These are phyloP conservation scores for Suillus americanus DNA, from an alignment of 768 basidiomycete species.

Conservation along the genomic window DNA sequence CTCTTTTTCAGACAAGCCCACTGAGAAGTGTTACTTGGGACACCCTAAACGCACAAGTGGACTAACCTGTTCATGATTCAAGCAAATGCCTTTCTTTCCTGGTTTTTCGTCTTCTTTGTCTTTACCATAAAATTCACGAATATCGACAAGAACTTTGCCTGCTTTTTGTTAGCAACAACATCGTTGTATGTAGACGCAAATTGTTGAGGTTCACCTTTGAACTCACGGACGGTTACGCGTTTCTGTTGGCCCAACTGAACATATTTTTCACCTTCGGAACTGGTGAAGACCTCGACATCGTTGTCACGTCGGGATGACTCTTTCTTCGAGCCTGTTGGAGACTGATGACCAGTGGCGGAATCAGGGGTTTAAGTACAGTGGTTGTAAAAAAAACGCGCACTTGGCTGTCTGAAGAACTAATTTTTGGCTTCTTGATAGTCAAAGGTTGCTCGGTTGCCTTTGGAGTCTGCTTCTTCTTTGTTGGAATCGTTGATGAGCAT, in stretches of 20 bases:
- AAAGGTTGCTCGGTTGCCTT: conserved; percentile 12
- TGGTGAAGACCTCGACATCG: conserved; percentile 15
- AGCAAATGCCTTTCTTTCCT: conserved; percentile 78
- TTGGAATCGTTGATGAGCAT: not conserved
- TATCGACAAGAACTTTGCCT: conserved; percentile 62
- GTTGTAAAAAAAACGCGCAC: conserved; percentile 1
- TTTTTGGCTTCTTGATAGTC: conserved; percentile 40
- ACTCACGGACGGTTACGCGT: conserved; percentile 55
- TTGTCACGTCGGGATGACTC: not conserved
- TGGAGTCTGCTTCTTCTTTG: conserved; percentile 2
- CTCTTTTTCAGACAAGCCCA: conserved; percentile 57
- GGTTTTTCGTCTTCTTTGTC: conserved; percentile 64
- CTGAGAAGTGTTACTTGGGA: conserved; percentile 28
- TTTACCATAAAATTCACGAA: conserved; percentile 68
- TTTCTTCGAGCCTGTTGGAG: conserved; percentile 9
- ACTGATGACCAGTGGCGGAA: conserved; percentile 10
- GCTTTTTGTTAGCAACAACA: conserved; percentile 30
- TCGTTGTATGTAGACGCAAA: not conserved
- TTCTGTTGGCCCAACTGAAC: conserved; percentile 72
- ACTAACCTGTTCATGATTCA: conserved; percentile 62
- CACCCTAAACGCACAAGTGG: not conserved
- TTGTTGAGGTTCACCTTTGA: conserved; percentile 39
- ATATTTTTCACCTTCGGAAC: conserved; percentile 41
- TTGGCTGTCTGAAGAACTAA: conserved; percentile 1
- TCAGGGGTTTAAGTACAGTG: conserved; percentile 16